Evolutionary conservation across 371 early-diverging fungal species (phyloP), one percentile per base, ranked within the genome.

Genomic region (Mucor irregularis): DNA sequence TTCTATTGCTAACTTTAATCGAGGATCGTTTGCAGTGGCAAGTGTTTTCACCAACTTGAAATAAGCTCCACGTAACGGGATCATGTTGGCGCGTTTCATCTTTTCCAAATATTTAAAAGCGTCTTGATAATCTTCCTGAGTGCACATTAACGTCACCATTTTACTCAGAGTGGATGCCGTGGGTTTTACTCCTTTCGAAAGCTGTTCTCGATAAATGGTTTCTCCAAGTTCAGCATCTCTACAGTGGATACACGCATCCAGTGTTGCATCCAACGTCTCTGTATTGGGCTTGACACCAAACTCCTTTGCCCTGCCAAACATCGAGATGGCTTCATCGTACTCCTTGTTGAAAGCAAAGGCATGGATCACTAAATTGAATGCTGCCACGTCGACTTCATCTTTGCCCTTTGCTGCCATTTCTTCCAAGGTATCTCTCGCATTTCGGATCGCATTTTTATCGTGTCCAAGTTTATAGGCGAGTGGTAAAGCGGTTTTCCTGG

Each of bases 71-170:
- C 80, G 78, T 1, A 71, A 58, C 0, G 92, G 92, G 17, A 79
- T 69, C 56, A 85, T 73, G 28, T 74, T 73, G 17, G 70, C 66
- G 14, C 78, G 59, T 62, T 88, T 87, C 86, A 89, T 88, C 35
- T 85, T 73, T 66, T 90, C 90, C 56, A 91, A 64, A 43, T 88
- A 90, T 35, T 68, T 65, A 53, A 91, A 91, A 8, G 89, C 90
- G 21, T 84, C 87, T 62, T 90, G 90, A 56, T 89, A 91, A 64
- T 85, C 76, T 14, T 76, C 77, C 50, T 83, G 80, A 0, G 77
- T 78, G n/a, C 76, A 72, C 34, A 61, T 64, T 19, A 89, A 49
- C 0, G 66, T 49, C 6, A 88, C 76, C 84, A 91, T 77, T 22
- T 77, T 78, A 61, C 78, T 82, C 54, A 88, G 76, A 0, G 84